Base-by-base conservation (phyloP, 139 green algal genomes). In the Gonium pectorale region DNA sequence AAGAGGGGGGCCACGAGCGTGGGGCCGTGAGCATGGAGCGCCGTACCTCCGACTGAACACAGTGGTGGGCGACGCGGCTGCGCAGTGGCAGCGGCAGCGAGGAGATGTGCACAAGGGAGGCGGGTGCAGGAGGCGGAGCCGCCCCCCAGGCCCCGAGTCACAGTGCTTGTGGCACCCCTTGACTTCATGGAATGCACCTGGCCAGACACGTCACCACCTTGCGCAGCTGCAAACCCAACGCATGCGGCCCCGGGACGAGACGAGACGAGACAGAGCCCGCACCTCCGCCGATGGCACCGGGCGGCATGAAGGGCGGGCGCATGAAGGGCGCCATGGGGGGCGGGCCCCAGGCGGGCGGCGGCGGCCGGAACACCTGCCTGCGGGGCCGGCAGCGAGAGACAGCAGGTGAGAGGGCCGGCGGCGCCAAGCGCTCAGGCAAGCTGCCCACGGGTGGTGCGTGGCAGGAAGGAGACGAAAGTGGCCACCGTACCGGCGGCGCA, bases 261-360 rank as follows among this genome's bases (percentile, higher is more conserved):
- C n/a, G n/a, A n/a, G n/a, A n/a, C n/a, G n/a, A n/a, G n/a, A n/a
- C n/a, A n/a, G n/a, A n/a, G n/a, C n/a, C 2, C 71, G 1, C 49
- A 79, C 71, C 71, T 79, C 71, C 71, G 9, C 71, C 71, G 37
- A 79, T 79, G n/a, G 71, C 19, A 21, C 71, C 71, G 1, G 71
- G 71, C 31, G 71, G 71, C 71, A 79, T 79, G 49, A 51, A 66
- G 15, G 71, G 71, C 71, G 71, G 49, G 19, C 71, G 49, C 7
- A 66, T 24, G 46, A 67, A 66, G 24, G 71, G 71, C n/a, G 71
- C 71, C 46, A 66, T n/a, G 17, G 46, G 71, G 8, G 71, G 71
- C 40, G 46, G n/a, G 0, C 71, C 71, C 71, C 71, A 79, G 31
- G 33, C 24, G 0, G 71, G 49, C n/a, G 31, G 4, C 0, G 15